Conservation (phyloP, 768 basidiomycete genomes). For the Mycena polygramma region DNA sequence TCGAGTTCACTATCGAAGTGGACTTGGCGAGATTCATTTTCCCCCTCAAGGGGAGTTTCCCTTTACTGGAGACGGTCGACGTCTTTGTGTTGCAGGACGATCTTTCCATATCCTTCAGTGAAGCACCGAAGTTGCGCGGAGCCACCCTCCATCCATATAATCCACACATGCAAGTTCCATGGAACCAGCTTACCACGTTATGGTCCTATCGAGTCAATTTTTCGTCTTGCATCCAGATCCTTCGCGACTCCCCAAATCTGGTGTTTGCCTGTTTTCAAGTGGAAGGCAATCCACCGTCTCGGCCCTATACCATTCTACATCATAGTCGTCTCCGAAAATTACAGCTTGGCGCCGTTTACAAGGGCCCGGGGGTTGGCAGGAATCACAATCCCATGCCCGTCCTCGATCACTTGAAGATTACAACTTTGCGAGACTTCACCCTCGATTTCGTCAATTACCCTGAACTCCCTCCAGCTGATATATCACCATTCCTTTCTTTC, state of each 20-base stretch:
- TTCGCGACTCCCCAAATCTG: neutral
- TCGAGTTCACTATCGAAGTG: neutral
- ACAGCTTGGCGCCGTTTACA: neutral
- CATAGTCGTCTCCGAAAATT: neutral
- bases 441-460: neutral
- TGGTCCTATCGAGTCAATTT: neutral
- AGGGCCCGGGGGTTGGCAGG: neutral
- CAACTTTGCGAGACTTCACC: constrained; percentile 5
- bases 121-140: neutral
- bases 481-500: constrained; percentile 1
- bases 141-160: neutral
- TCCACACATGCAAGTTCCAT: constrained; percentile 2
- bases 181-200: constrained; percentile 1
- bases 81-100: neutral
- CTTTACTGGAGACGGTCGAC: neutral
- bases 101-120: neutral
- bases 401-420: neutral
- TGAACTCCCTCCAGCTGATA: neutral
- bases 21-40: neutral
- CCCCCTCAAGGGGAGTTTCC: neutral
- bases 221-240: neutral
- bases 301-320: neutral
- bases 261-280: neutral
- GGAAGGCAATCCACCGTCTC: too few species aligned
- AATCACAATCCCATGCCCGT: neutral